Percentiles rank a stretch among this genome's conserved stretches.
phyloP scores from a whole-genome alignment of 768 basidiomycete species.

The Erythrobasidium yunnanense region DNA sequence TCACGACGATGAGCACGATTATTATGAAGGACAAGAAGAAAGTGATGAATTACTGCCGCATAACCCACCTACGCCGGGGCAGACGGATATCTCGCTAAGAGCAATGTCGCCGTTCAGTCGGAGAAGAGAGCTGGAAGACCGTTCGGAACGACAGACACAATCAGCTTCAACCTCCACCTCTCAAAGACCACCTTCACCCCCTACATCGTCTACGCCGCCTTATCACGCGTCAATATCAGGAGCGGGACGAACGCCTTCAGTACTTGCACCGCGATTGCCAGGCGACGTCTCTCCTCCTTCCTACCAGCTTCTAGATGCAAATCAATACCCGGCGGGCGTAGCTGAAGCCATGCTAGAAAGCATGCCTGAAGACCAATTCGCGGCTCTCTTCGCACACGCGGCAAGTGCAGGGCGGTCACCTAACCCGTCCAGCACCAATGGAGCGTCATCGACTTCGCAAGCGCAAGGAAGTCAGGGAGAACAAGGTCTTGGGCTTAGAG shows the following conservation, averaged over 20 bases:
- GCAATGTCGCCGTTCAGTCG: constrained; percentile 37
- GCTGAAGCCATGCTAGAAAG: constrained; percentile 29
- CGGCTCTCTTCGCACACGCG: constrained; percentile 21
- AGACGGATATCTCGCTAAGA: constrained; percentile 45
- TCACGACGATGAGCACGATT: constrained; percentile 23
- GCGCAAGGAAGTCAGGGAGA: too few relatives aligned
- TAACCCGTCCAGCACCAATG: too few relatives aligned
- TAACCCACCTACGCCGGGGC: constrained; percentile 46
- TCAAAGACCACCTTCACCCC: neutral
- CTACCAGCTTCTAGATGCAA: constrained; percentile 26
- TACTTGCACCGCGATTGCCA: neutral
- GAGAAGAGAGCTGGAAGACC: constrained; percentile 36
- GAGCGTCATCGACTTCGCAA: too few relatives aligned
- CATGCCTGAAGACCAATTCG: constrained; percentile 23
- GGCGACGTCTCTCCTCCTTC: constrained; percentile 25
- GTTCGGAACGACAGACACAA: constrained; percentile 19
- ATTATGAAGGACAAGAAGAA: neutral
- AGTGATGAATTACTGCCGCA: constrained; percentile 36
- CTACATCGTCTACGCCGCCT: constrained; percentile 21
- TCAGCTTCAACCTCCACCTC: neutral
- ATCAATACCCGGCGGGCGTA: constrained; percentile 28
- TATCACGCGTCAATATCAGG: constrained; percentile 8
- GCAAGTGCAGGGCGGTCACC: too few relatives aligned
- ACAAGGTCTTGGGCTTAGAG: too few relatives aligned
- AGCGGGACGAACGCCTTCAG: too few relatives aligned